Conservation (phyloP, 306 rosid genomes). For the Cyamopsis tetragonoloba region DNA sequence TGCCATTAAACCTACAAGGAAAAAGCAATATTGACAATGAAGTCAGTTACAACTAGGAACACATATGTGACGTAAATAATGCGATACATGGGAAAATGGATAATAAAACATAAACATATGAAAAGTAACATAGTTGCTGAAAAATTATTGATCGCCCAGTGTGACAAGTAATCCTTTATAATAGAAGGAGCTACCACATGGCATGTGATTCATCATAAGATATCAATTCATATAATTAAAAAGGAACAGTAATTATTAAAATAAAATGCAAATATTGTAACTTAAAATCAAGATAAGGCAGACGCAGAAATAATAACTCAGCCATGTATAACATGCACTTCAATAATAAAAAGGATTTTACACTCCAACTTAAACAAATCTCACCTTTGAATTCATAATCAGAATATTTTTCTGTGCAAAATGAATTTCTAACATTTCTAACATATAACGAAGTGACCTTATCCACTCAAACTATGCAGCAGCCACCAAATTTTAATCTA, state of each 20-base stretch:
- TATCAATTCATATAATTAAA: neutral
- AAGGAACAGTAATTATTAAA: neutral
- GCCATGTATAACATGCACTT: neutral
- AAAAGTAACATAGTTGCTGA: neutral
- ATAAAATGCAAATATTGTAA: neutral
- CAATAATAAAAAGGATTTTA: neutral
- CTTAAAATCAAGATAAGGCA: neutral
- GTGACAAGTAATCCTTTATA: neutral
- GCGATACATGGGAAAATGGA: too few species aligned
- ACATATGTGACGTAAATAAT: too few species aligned
- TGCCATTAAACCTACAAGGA: constrained; percentile 10
- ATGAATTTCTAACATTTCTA: neutral
- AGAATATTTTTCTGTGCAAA: neutral
- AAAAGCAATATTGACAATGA: neutral
- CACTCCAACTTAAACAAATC: neutral
- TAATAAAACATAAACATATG: too few species aligned
- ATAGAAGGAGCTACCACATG: neutral
- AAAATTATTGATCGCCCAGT: neutral
- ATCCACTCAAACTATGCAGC: neutral
- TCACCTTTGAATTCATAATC: neutral
- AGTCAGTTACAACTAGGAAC: neutral
- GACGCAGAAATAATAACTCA: neutral
- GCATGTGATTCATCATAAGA: neutral
- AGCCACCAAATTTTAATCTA: neutral
- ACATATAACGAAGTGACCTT: neutral